Conservation (phyloP, 805 yeast genomes). For the Saccharomycopsis sp. region DNA sequence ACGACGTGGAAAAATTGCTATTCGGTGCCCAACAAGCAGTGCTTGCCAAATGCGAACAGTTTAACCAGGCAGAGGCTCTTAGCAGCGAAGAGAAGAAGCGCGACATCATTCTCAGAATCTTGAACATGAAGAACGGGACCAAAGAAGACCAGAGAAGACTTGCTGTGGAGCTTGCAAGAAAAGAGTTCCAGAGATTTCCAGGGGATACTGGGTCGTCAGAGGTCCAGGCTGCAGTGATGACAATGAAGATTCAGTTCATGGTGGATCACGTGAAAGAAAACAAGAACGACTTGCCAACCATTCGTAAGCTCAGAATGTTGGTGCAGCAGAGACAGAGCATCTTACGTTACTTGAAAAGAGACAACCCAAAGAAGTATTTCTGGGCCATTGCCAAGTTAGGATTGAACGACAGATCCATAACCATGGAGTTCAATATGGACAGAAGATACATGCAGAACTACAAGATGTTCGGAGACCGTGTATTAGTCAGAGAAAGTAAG, state of each 20-base stretch:
- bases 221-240: constrained; percentile 89
- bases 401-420: constrained; percentile 70
- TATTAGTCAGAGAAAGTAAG: constrained; percentile 51
- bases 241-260: constrained; percentile 71
- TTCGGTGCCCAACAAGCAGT: constrained; percentile 70
- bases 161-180: constrained; percentile 58
- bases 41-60: constrained; percentile 30
- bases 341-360: constrained; percentile 74
- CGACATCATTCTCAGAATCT: constrained; percentile 62
- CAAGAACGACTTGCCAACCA: constrained; percentile 66
- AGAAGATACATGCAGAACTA: constrained; percentile 72
- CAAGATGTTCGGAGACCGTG: constrained; percentile 70
- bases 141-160: constrained; percentile 49
- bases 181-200: constrained; percentile 74
- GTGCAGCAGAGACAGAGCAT: constrained; percentile 87
- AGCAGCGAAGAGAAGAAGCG: constrained; percentile 52
- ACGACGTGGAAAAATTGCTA: constrained; percentile 67
- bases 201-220: constrained; percentile 96
- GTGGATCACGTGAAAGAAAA: constrained; percentile 65
- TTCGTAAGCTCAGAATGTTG: constrained; percentile 67
- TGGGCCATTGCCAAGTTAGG: constrained; percentile 86
- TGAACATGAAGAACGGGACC: constrained; percentile 66
- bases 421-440: constrained; percentile 75
- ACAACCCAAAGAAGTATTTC: constrained; percentile 74
- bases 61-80: constrained; percentile 23